phyloP scores from a whole-genome alignment of 148 eudicot species.

The Rhododendron simsii region DNA sequence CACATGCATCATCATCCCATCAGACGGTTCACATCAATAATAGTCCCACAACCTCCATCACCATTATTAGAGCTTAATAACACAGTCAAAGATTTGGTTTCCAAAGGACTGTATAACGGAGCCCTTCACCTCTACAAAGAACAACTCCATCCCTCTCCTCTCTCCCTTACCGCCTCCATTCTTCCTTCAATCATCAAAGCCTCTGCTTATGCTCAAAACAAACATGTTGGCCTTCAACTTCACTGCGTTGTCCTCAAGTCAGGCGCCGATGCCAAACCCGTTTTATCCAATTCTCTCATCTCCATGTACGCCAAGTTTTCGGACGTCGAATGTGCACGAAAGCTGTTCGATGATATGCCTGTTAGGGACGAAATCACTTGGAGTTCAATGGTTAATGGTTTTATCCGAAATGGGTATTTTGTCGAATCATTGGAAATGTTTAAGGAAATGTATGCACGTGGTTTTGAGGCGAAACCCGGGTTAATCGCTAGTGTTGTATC shows the following conservation, averaged over 20 bases:
- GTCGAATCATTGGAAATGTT: conserved; percentile 28
- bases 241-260: conserved; percentile 34
- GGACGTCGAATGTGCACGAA: conserved; percentile 19
- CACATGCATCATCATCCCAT: background rate
- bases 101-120: background rate
- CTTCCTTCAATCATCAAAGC: conserved; percentile 51
- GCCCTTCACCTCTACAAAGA: conserved; percentile 2
- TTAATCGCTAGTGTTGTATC: conserved; percentile 39
- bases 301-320: conserved; percentile 39
- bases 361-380: conserved; percentile 35
- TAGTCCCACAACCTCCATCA: background rate
- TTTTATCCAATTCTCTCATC: conserved; percentile 42
- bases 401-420: conserved; percentile 31
- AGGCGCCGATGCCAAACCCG: conserved; percentile 24
- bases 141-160: conserved; percentile 10
- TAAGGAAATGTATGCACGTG: conserved; percentile 31
- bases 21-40: conserved; percentile 16
- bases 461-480: conserved; percentile 41
- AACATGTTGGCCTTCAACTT: conserved; percentile 30
- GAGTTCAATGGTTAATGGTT: conserved; percentile 47
- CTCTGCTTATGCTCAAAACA: conserved; percentile 24
- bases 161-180: conserved; percentile 23
- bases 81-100: conserved; percentile 19
- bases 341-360: conserved; percentile 48
- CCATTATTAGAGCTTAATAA: background rate